A percentile compares a stretch with the other conserved stretches of the same genome.
Evolutionary conservation across 2,329 filamentous ascomycete species (phyloP).

Genomic region (Talaromyces sp.): DNA sequence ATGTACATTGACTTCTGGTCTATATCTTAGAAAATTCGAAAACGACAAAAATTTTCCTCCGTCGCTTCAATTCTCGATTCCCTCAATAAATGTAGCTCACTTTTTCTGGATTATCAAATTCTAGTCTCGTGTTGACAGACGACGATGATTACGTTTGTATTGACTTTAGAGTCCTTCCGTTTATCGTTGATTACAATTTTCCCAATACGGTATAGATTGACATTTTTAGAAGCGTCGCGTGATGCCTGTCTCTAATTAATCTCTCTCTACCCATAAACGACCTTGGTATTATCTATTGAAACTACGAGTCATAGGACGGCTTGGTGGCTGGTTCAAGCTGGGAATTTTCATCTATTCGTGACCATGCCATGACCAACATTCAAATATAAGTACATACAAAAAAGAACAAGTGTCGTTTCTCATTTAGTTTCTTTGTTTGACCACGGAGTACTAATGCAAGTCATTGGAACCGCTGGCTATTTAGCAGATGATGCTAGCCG

Average conservation of each 20-base stretch:
- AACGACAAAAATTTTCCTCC: not conserved
- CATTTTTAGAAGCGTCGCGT: not conserved
- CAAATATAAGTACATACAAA: not conserved
- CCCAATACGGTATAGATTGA: not conserved
- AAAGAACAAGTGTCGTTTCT: not conserved
- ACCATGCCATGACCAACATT: not conserved
- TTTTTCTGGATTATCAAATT: not conserved
- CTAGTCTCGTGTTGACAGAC: not conserved
- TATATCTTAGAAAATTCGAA: not conserved
- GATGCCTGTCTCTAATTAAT: not conserved
- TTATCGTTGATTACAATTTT: not conserved
- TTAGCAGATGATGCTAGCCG: constrained; percentile 2
- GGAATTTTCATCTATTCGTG: not conserved
- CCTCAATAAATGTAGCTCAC: not conserved
- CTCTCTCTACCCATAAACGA: not conserved
- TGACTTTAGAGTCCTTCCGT: not conserved
- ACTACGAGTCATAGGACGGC: not conserved
- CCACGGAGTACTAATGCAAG: not conserved
- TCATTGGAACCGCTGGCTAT: not conserved
- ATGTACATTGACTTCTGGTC: not conserved
- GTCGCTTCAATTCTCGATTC: not conserved
- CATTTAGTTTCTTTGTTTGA: not conserved
- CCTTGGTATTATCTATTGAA: not conserved
- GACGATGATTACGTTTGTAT: not conserved
- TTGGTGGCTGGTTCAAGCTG: not conserved